phyloP scores from a whole-genome alignment of 2,329 filamentous ascomycete species.

The Ceratocystis huliohia region DNA sequence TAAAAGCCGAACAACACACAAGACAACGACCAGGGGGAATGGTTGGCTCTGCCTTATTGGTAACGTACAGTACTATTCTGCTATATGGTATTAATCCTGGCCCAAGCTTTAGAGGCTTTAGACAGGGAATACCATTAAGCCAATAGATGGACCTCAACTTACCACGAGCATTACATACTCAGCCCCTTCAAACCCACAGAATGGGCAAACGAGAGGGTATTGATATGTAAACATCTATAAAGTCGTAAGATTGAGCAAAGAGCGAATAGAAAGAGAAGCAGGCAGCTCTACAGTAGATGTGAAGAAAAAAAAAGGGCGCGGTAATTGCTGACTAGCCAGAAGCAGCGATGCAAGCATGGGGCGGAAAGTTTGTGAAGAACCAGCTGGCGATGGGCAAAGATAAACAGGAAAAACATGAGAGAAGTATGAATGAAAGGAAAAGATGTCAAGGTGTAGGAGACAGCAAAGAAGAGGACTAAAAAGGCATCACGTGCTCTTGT shows the following conservation, averaged over 20 bases:
- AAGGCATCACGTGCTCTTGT: not conserved
- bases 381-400: not conserved
- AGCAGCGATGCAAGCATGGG: not conserved
- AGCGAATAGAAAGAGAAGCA: not conserved
- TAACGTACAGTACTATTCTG: too few relatives aligned
- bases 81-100: not conserved
- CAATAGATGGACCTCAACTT: constrained; percentile 1
- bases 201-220: constrained; percentile 11
- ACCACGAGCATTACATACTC: constrained; percentile 17
- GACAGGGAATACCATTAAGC: not conserved
- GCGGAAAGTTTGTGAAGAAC: too few relatives aligned
- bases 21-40: not conserved
- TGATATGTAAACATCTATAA: not conserved
- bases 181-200: constrained; percentile 1
- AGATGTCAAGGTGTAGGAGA: not conserved
- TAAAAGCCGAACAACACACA: not conserved
- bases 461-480: not conserved
- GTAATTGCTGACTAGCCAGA: not conserved
- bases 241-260: not conserved
- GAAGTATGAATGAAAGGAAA: not conserved
- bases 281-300: not conserved
- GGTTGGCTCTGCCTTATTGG: not conserved
- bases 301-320: not conserved
- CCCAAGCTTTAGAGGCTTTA: not conserved
- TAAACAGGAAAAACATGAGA: not conserved